These are phyloP conservation scores for Tuber indicum DNA, from an alignment of 495 filamentous ascomycete genomes.

Conservation along the genomic window DNA sequence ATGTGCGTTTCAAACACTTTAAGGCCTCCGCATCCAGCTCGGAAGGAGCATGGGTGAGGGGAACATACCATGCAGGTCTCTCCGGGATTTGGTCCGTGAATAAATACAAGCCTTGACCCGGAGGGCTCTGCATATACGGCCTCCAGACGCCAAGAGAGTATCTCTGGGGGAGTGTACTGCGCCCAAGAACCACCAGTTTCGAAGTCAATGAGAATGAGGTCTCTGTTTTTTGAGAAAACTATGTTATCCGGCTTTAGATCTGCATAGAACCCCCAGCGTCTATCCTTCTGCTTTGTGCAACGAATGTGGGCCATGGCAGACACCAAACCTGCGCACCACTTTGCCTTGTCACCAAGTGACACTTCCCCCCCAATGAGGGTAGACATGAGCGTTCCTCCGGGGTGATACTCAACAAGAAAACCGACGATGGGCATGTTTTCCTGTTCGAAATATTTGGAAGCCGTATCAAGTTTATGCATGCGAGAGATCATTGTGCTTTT, in stretches of 20 bases:
- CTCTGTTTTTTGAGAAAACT: constrained; percentile 5
- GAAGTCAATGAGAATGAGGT: constrained; percentile 27
- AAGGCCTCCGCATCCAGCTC: neutral
- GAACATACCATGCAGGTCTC: constrained; percentile 13
- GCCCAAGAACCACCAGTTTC: constrained; percentile 20
- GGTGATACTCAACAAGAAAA: constrained; percentile 20
- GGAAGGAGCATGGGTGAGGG: constrained; percentile 23
- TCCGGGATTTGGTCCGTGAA: neutral
- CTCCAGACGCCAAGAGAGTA: constrained; percentile 4
- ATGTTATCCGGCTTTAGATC: constrained; percentile 29
- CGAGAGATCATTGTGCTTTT: constrained; percentile 17
- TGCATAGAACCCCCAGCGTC: constrained; percentile 18
- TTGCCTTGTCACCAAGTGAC: constrained; percentile 1
- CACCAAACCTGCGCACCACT: constrained; percentile 19
- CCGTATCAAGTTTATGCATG: constrained; percentile 15
- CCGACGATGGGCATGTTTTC: constrained; percentile 22
- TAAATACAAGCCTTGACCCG: neutral
- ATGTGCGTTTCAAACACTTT: neutral
- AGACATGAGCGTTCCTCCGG: constrained; percentile 19
- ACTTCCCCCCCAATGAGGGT: neutral
- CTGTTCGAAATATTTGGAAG: constrained; percentile 14
- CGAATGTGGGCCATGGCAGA: constrained; percentile 20
- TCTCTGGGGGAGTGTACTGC: constrained; percentile 26
- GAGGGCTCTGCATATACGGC: neutral
- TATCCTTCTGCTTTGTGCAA: neutral